Percentiles rank a stretch among this genome's conserved stretches.
Conservation (phyloP, 2,329 filamentous ascomycete genomes). For the Calonectria honghensis region DNA sequence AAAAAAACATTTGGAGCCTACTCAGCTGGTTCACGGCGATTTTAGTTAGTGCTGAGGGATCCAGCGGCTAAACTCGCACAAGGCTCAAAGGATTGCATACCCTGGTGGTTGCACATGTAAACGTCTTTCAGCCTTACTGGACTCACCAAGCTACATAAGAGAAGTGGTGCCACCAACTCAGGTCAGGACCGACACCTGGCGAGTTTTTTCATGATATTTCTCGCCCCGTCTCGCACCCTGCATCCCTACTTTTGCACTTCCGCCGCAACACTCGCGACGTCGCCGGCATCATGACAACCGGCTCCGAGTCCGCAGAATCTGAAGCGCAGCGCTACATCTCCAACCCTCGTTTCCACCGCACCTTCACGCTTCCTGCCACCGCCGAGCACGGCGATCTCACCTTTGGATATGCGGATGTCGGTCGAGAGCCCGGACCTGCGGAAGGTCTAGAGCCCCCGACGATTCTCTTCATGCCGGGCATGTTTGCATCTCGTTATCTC, state of each 20-base stretch:
- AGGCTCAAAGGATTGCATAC: neutral
- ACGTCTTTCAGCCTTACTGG: neutral
- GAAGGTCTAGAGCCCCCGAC: slow-evolving; percentile 46
- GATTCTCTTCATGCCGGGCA: slow-evolving; percentile 56
- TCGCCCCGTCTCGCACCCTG: neutral
- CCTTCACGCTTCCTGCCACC: slow-evolving; percentile 52
- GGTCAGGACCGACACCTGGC: neutral
- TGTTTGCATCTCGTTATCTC: slow-evolving; percentile 55
- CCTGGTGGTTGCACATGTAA: neutral
- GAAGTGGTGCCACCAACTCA: neutral
- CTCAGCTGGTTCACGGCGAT: neutral
- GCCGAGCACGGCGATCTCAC: slow-evolving; percentile 46
- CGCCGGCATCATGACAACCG: neutral
- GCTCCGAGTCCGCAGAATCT: neutral
- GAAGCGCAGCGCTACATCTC: slow-evolving; percentile 45
- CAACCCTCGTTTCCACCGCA: slow-evolving; percentile 53
- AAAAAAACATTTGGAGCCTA: neutral
- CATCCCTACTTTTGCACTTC: neutral
- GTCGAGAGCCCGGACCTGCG: slow-evolving; percentile 31
- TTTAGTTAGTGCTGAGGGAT: neutral
- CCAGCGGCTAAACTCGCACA: neutral
- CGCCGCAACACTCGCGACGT: neutral
- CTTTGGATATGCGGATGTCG: slow-evolving; percentile 57
- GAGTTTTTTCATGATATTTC: neutral
- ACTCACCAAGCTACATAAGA: neutral